phyloP scores from a whole-genome alignment of 441 rosid genomes.

The Pelargonium myrrhifolium region DNA sequence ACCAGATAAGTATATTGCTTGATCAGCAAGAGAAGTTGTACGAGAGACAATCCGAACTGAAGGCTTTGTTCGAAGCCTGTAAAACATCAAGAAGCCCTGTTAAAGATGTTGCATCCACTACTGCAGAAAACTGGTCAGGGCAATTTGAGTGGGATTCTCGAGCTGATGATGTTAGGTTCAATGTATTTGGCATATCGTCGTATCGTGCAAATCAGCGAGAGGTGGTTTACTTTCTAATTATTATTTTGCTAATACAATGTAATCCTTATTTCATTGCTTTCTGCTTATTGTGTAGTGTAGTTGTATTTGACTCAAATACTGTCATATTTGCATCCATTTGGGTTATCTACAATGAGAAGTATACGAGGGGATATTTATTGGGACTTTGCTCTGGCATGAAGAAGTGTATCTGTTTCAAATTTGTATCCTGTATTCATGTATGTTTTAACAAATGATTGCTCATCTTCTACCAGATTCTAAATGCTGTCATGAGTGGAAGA shows the following conservation, averaged over 20 bases:
- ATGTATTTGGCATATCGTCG: conserved; percentile 73
- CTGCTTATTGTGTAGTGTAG: not conserved
- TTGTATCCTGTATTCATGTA: not conserved
- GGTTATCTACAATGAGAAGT: not conserved
- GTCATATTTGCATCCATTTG: not conserved
- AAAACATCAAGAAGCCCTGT: conserved; percentile 30
- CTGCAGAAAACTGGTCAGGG: conserved; percentile 58
- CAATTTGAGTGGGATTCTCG: conserved; percentile 80
- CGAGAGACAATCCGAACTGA: conserved; percentile 64
- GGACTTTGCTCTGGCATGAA: not conserved
- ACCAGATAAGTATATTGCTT: conserved; percentile 54
- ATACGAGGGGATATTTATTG: not conserved
- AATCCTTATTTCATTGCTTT: not conserved
- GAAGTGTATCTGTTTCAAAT: not conserved
- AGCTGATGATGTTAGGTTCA: conserved; percentile 62
- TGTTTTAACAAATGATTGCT: not conserved
- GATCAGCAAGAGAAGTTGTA: conserved; percentile 66
- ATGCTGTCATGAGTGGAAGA: conserved; percentile 75
- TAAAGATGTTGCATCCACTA: conserved; percentile 23
- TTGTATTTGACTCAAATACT: not conserved
- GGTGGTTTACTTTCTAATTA: conserved; percentile 34
- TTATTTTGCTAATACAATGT: not conserved
- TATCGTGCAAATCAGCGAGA: conserved; percentile 86
- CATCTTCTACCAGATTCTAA: conserved; percentile 49
- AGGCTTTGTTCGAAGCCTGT: conserved; percentile 47